These are phyloP conservation scores for Linum trigynum DNA, from an alignment of 345 rosid species.

Conservation along the genomic window DNA sequence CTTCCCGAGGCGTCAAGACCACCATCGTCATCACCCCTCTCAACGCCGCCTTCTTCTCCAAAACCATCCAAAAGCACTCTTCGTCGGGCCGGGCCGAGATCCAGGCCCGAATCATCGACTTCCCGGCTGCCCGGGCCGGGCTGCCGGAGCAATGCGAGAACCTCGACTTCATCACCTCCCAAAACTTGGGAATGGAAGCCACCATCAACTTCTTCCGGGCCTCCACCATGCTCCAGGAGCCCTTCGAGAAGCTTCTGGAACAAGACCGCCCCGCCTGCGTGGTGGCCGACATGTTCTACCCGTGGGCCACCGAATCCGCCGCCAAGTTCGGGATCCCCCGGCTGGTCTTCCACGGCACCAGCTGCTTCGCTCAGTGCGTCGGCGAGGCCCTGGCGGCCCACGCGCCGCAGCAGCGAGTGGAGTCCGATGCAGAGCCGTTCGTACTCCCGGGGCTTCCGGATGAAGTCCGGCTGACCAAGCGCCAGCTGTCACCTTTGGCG, in stretches of 20 bases:
- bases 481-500: constrained; percentile 3
- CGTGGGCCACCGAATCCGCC: constrained; percentile 44
- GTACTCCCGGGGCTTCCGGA: constrained; percentile 23
- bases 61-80: constrained; percentile 10
- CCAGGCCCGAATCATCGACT: constrained; percentile 8
- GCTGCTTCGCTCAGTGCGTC: constrained; percentile 29
- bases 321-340: constrained; percentile 38
- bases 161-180: not conserved
- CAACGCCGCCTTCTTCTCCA: constrained; percentile 15
- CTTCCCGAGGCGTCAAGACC: constrained; percentile 20
- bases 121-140: constrained; percentile 23
- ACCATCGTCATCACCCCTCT: constrained; percentile 31
- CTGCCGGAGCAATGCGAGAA: constrained; percentile 23
- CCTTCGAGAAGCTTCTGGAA: constrained; percentile 21
- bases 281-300: constrained; percentile 48
- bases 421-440: constrained; percentile 31
- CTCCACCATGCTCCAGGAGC: constrained; percentile 15
- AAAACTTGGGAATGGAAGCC: not conserved
- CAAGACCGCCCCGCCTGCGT: constrained; percentile 27
- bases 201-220: constrained; percentile 13
- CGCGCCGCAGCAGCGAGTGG: constrained; percentile 26
- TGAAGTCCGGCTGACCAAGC: constrained; percentile 17
- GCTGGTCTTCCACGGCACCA: constrained; percentile 41
- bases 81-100: constrained; percentile 14
- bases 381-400: constrained; percentile 16